phyloP scores from a whole-genome alignment of 306 rosid species.

The Benincasa hispida region DNA sequence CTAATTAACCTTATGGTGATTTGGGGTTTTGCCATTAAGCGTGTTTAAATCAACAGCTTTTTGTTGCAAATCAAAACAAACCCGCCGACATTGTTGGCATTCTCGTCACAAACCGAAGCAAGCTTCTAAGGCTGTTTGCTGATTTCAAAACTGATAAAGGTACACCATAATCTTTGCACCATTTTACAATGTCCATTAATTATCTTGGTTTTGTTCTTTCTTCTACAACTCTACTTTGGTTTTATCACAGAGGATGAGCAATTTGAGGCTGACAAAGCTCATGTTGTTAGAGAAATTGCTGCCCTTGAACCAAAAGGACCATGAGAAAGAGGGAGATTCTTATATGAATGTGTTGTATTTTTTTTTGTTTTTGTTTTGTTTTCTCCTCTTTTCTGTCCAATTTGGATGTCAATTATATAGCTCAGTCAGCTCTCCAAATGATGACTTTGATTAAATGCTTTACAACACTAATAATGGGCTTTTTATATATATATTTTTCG shows the following conservation, averaged over 20 bases:
- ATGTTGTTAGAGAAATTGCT: slow-evolving; percentile 85
- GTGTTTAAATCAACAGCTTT: slow-evolving; percentile 40
- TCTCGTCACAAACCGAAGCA: slow-evolving; percentile 73
- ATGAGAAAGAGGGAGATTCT: not conserved
- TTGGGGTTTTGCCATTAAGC: not conserved
- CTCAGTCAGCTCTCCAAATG: not conserved
- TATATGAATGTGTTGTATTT: not conserved
- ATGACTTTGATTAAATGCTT: not conserved
- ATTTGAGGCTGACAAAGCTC: slow-evolving; percentile 96
- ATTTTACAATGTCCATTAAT: not conserved
- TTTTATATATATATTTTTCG: not conserved
- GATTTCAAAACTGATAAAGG: slow-evolving; percentile 92
- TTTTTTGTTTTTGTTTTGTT: not conserved
- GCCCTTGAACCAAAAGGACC: slow-evolving; percentile 48
- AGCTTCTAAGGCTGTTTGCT: slow-evolving; percentile 78
- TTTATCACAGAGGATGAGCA: slow-evolving; percentile 72
- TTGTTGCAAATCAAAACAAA: slow-evolving; percentile 87
- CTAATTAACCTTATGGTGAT: not conserved
- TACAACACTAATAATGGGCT: not conserved
- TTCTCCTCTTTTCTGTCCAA: not conserved
- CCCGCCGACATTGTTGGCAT: slow-evolving; percentile 76
- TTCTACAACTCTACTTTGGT: not conserved
- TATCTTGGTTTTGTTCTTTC: slow-evolving; percentile 9
- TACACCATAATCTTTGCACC: slow-evolving; percentile 6
- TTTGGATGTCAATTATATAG: not conserved